A percentile compares a stretch with the other conserved stretches of the same genome.
phyloP scores from a whole-genome alignment of 768 basidiomycete species.

The Pluteus cervinus region DNA sequence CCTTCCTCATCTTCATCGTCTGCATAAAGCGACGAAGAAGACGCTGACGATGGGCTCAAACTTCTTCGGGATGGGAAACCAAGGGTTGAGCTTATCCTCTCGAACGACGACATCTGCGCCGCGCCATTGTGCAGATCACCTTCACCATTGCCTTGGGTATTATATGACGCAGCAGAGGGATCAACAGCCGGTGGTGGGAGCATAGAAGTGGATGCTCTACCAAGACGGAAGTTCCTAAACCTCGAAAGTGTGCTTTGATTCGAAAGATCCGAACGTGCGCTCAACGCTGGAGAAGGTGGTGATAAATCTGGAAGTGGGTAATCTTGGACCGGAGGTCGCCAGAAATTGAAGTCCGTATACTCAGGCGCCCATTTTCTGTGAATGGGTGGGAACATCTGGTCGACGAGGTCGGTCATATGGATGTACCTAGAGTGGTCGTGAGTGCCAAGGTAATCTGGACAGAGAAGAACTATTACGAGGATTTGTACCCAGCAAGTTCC shows the following conservation, averaged over 20 bases:
- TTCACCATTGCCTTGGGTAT: conserved; percentile 9
- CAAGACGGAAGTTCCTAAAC: conserved; percentile 73
- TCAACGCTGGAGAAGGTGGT: conserved; percentile 90
- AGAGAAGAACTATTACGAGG: conserved; percentile 53
- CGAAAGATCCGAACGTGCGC: conserved; percentile 87
- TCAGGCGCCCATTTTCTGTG: conserved; percentile 83
- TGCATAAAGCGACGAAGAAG: conserved; percentile 48
- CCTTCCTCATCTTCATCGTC: conserved; percentile 44
- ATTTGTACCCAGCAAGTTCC: conserved; percentile 96
- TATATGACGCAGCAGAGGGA: conserved; percentile 4
- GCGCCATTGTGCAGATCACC: conserved; percentile 25
- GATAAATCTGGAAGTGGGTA: conserved; percentile 73
- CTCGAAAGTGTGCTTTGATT: conserved; percentile 67
- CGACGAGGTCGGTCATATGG: conserved; percentile 98
- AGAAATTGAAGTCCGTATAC: conserved; percentile 96
- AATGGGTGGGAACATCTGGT: conserved; percentile 98
- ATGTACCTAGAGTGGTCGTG: conserved; percentile 62
- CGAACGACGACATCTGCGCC: conserved; percentile 74
- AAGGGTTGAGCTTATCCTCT: conserved; percentile 58
- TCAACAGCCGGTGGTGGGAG: not conserved
- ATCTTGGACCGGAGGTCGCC: conserved; percentile 78
- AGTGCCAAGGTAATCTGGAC: not conserved
- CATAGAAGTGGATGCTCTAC: conserved; percentile 26
- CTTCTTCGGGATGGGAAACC: conserved; percentile 37
- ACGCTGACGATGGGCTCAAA: conserved; percentile 48